These are phyloP conservation scores for Populus deltoides DNA, from an alignment of 345 rosid genomes.

Conservation along the genomic window DNA sequence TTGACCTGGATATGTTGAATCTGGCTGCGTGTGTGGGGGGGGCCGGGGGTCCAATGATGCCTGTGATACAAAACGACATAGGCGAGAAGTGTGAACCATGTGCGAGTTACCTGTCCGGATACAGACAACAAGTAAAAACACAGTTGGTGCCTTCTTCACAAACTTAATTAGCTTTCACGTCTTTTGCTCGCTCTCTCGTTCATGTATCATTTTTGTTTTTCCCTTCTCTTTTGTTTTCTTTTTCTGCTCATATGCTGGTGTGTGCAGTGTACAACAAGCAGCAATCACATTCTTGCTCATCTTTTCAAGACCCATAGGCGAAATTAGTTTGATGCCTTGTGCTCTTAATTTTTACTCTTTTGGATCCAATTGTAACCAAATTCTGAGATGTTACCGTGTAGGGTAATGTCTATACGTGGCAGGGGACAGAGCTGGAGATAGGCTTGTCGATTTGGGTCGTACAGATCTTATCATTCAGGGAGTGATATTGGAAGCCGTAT, in stretches of 20 bases:
- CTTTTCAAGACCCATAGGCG: no score
- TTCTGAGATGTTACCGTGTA: background rate
- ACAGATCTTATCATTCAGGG: background rate
- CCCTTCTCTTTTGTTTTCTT: no score
- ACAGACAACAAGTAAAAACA: background rate
- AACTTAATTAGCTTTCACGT: background rate
- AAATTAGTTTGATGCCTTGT: no score
- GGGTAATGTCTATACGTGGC: background rate
- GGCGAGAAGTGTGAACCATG: background rate
- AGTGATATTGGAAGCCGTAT: background rate
- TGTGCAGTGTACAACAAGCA: no score
- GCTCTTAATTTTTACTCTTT: no score
- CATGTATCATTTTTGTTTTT: no score
- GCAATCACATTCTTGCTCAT: no score
- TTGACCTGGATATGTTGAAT: no score
- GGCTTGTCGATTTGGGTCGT: background rate
- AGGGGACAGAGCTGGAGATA: background rate
- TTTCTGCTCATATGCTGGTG: no score
- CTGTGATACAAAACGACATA: background rate
- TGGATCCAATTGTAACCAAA: background rate
- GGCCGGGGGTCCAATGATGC: background rate
- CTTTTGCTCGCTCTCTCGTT: background rate
- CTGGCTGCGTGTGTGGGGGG: no score
- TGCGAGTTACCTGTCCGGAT: background rate
- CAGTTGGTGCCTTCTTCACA: background rate